These are phyloP conservation scores for Domatiomyces globalis DNA, from an alignment of 2,329 filamentous ascomycete species.

Conservation along the genomic window DNA sequence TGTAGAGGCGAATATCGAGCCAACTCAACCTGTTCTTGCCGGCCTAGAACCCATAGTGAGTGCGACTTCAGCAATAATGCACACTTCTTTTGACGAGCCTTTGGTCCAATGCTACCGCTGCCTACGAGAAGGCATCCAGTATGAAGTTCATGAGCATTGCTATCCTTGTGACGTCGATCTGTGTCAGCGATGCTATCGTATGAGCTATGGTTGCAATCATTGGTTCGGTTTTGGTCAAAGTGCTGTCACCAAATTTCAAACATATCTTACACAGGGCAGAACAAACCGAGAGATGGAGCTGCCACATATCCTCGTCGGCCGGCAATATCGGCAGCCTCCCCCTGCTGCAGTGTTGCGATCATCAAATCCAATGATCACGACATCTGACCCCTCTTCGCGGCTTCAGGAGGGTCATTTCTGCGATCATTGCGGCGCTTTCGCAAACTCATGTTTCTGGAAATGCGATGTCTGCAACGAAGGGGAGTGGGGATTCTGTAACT, in stretches of 20 bases:
- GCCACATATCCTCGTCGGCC: conserved; percentile 40
- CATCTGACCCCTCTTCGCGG: conserved; percentile 46
- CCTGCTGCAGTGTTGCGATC: conserved; percentile 2
- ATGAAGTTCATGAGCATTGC: conserved; percentile 78
- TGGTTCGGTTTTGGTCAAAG: conserved; percentile 79
- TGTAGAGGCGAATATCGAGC: not conserved
- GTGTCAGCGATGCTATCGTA: conserved; percentile 67
- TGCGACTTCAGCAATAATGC: not conserved
- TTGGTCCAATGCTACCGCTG: conserved; percentile 62
- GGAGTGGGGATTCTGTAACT: conserved; percentile 87
- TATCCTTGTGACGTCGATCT: conserved; percentile 55
- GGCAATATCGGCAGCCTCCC: conserved; percentile 27
- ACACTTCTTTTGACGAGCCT: conserved; percentile 40
- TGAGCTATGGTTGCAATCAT: conserved; percentile 61
- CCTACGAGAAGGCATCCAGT: conserved; percentile 57
- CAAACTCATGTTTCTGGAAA: conserved; percentile 80
- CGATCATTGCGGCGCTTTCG: conserved; percentile 54
- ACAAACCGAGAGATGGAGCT: conserved; percentile 31
- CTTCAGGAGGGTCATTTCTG: conserved; percentile 77
- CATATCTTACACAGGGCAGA: conserved; percentile 29
- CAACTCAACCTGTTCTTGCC: not conserved
- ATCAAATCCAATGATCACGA: conserved; percentile 1
- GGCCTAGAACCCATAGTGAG: not conserved
- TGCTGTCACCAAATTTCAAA: conserved; percentile 55
- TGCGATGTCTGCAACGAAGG: conserved; percentile 79